Percentiles rank a stretch among this genome's conserved stretches.
phyloP scores from a whole-genome alignment of 2,329 filamentous ascomycete genomes.

The Fusarium albosuccineum region DNA sequence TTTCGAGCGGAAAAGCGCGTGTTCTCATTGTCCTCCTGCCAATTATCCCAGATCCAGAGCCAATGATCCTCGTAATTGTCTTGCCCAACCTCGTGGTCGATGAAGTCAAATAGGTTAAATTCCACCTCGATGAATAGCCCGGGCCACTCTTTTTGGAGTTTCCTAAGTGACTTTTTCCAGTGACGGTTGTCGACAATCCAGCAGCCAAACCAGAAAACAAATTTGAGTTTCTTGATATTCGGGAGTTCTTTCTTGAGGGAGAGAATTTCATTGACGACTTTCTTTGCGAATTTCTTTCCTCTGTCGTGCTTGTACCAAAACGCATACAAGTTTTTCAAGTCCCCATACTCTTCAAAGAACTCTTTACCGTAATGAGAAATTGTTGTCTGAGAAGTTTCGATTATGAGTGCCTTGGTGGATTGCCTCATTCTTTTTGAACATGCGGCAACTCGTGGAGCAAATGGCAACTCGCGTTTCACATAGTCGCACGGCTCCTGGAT shows the following conservation, averaged over 20 bases:
- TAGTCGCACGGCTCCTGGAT: slow-evolving; percentile 1
- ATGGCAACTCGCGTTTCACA: background rate
- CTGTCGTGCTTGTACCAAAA: slow-evolving; percentile 1
- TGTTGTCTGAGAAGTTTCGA: background rate
- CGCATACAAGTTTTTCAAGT: background rate
- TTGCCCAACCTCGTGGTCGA: background rate
- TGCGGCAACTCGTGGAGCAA: background rate
- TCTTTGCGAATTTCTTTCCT: background rate
- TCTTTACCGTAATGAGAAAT: background rate
- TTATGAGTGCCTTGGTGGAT: background rate
- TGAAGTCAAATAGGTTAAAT: slow-evolving; percentile 4
- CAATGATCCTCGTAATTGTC: background rate
- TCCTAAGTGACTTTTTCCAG: background rate
- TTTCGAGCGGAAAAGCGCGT: background rate
- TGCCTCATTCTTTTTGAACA: slow-evolving; percentile 2
- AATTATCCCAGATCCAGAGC: slow-evolving; percentile 3
- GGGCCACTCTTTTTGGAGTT: background rate
- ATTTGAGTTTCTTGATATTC: background rate
- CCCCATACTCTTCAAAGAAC: background rate
- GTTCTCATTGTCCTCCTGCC: slow-evolving; percentile 1
- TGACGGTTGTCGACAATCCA: slow-evolving; percentile 1
- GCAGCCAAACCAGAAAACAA: slow-evolving; percentile 4
- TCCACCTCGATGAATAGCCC: slow-evolving; percentile 4
- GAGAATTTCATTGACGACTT: slow-evolving; percentile 3
- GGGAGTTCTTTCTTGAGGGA: background rate